Evolutionary conservation across 2,329 filamentous ascomycete genomes (phyloP).

Genomic region (Trichoderma sp.): DNA sequence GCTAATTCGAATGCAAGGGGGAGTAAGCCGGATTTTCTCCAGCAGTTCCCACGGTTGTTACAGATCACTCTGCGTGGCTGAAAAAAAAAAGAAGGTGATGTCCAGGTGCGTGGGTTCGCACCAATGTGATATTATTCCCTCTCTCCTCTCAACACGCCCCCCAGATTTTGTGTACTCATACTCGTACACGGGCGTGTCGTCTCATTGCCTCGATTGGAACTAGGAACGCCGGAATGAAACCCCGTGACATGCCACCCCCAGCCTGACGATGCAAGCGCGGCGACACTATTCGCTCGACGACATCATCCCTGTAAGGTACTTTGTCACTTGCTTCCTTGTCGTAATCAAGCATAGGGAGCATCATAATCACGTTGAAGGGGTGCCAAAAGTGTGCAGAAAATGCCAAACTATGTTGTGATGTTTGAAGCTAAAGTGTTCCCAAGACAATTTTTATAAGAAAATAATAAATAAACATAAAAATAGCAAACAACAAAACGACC

Average conservation of each 20-base stretch:
- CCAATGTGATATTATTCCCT: neutral
- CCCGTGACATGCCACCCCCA: neutral
- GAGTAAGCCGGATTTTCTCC: neutral
- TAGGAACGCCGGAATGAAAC: constrained; percentile 1
- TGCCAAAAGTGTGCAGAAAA: neutral
- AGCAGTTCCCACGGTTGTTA: neutral
- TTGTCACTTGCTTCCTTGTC: neutral
- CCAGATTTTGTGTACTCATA: neutral
- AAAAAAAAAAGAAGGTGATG: neutral
- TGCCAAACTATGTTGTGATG: neutral
- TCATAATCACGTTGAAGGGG: neutral
- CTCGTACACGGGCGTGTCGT: neutral
- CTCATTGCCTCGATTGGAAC: neutral
- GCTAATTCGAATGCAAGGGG: neutral
- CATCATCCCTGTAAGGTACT: neutral
- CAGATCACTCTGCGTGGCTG: neutral
- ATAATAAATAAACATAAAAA: neutral
- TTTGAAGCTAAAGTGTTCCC: neutral
- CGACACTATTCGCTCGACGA: neutral
- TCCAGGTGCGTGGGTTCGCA: neutral
- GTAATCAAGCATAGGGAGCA: neutral
- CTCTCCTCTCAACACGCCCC: neutral
- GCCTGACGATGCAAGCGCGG: neutral
- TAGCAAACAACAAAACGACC: neutral
- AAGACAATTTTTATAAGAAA: neutral